Percentiles rank a stretch among this genome's conserved stretches.
These are phyloP conservation scores for Termitomyces sp. DNA, from an alignment of 768 basidiomycete species.

Conservation along the genomic window DNA sequence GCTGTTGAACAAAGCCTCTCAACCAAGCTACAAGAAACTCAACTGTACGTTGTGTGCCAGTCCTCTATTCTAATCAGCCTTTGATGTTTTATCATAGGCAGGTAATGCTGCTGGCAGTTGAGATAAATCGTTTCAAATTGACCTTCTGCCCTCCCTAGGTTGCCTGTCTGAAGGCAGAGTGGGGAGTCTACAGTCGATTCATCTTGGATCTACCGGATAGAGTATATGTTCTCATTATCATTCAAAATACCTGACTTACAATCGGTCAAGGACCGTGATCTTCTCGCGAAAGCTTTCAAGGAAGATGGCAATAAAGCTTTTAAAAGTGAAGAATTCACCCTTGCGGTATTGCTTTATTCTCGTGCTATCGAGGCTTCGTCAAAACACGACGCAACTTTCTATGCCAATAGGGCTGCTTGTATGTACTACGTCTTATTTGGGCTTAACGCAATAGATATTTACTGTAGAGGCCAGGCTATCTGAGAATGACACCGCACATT, in stretches of 20 bases:
- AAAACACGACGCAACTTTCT: constrained; percentile 86
- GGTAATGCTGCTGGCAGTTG: background rate
- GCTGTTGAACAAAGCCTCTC: background rate
- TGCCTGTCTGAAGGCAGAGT: background rate
- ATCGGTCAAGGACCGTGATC: constrained; percentile 52
- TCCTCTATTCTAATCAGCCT: background rate
- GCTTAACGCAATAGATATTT: background rate
- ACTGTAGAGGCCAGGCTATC: constrained; percentile 58
- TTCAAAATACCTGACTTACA: background rate
- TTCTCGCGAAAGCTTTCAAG: constrained; percentile 62
- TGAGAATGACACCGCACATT: constrained; percentile 85
- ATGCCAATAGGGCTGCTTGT: constrained; percentile 97
- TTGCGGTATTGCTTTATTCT: constrained; percentile 64
- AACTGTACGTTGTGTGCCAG: background rate
- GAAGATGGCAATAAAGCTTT: constrained; percentile 73
- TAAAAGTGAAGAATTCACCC: constrained; percentile 51
- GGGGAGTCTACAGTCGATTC: background rate
- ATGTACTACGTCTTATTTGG: background rate
- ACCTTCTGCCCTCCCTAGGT: background rate
- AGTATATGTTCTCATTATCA: background rate
- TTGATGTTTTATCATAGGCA: background rate
- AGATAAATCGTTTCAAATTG: background rate
- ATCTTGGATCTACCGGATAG: background rate
- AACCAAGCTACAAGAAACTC: background rate
- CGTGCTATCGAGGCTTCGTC: constrained; percentile 72